phyloP scores from a whole-genome alignment of 73 alveolate species.

The Durusdinium trenchii region DNA sequence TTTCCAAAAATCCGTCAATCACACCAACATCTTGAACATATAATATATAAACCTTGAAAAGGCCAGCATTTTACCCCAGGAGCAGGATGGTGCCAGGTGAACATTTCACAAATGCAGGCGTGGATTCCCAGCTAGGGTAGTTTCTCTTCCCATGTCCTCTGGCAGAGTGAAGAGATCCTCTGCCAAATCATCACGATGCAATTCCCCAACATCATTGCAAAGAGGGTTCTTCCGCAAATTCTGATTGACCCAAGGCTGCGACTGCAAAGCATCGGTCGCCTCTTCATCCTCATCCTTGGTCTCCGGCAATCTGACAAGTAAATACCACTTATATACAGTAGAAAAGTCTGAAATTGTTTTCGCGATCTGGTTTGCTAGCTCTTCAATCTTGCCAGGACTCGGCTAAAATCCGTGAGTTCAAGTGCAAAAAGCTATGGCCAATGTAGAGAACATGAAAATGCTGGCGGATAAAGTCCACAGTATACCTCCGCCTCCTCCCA shows the following conservation, averaged over 20 bases:
- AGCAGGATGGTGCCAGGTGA: too few relatives aligned
- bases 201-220: constrained; percentile 37
- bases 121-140: too few relatives aligned
- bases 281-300: constrained; percentile 14
- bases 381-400: background rate
- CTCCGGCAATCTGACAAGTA: background rate
- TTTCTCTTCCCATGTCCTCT: background rate
- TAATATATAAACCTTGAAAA: too few relatives aligned
- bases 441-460: constrained; percentile 20
- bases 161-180: constrained; percentile 47
- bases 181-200: constrained; percentile 24
- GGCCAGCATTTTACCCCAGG: too few relatives aligned
- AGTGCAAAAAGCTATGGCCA: constrained; percentile 56
- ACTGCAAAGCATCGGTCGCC: background rate
- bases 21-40: too few relatives aligned
- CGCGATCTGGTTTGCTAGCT: too few relatives aligned
- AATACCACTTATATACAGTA: background rate
- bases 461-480: constrained; percentile 33
- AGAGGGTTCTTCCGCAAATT: background rate
- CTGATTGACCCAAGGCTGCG: background rate
- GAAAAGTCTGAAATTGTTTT: background rate
- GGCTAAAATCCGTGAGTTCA: constrained; percentile 14
- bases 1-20: too few relatives aligned
- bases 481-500: constrained; percentile 50
- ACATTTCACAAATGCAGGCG: too few relatives aligned